Conservation (phyloP, 2,329 filamentous ascomycete genomes). For the Blumeriella jaapii region DNA sequence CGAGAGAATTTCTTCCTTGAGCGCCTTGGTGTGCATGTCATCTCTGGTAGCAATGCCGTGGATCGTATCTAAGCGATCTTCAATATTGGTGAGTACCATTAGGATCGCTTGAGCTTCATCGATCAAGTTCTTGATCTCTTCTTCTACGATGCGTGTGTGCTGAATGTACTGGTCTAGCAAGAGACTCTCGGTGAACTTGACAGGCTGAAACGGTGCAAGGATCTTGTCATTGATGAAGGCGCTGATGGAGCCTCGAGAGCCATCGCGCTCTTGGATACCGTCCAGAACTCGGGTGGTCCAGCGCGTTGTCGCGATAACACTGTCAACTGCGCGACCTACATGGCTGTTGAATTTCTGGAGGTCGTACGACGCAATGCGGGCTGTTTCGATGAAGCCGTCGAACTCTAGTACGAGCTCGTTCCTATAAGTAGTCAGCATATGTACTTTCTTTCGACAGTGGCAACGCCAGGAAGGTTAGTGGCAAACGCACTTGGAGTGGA, state of each 20-base stretch:
- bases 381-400: conserved; percentile 61
- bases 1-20: conserved; percentile 55
- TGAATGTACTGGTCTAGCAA: conserved; percentile 65
- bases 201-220: conserved; percentile 49
- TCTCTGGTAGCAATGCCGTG: conserved; percentile 56
- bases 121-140: conserved; percentile 57
- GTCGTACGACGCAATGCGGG: conserved; percentile 50
- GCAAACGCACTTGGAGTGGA: conserved; percentile 39
- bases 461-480: not conserved
- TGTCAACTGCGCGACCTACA: conserved; percentile 62
- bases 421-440: conserved; percentile 25
- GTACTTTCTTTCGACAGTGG: not conserved
- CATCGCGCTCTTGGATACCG: conserved; percentile 23
- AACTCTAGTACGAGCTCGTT: conserved; percentile 67
- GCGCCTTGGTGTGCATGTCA: conserved; percentile 42
- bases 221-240: conserved; percentile 35
- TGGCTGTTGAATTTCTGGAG: conserved; percentile 67
- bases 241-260: conserved; percentile 26
- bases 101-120: conserved; percentile 59
- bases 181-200: conserved; percentile 46
- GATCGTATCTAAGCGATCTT: conserved; percentile 59
- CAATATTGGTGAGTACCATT: conserved; percentile 52
- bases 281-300: conserved; percentile 51
- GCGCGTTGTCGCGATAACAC: conserved; percentile 61
- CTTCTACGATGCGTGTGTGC: conserved; percentile 58